phyloP scores from a whole-genome alignment of 179 eudicot species.

The Sideroxylon spinosum region DNA sequence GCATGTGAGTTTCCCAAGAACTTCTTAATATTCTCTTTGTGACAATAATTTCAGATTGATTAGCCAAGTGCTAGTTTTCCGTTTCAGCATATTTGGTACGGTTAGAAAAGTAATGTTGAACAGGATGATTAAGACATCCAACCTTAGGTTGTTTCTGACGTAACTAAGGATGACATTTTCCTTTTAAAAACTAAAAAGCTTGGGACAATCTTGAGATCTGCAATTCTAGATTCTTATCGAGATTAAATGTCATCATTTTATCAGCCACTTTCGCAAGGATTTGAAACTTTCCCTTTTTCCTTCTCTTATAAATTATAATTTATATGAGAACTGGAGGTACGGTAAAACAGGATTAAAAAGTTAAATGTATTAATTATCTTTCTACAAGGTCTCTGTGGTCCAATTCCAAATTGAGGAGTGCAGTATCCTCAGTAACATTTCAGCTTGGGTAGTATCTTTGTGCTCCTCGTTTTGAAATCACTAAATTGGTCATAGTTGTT shows the following conservation, averaged over 20 bases:
- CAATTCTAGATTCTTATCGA: no score
- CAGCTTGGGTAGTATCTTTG: neutral
- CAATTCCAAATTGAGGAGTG: neutral
- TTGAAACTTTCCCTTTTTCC: neutral
- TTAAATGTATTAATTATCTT: neutral
- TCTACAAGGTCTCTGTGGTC: neutral
- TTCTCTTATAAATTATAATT: neutral
- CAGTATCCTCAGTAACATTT: neutral
- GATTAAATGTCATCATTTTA: no score
- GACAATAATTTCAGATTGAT: constrained; percentile 10
- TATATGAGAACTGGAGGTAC: neutral
- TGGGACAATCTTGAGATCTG: no score
- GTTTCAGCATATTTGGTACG: neutral
- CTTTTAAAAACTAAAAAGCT: no score
- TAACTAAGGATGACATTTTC: neutral
- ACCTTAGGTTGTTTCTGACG: no score
- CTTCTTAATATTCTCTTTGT: neutral
- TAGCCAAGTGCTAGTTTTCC: constrained; percentile 12
- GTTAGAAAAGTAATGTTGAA: neutral
- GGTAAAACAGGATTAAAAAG: neutral
- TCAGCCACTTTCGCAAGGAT: neutral
- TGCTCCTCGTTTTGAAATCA: neutral
- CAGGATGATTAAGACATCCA: neutral
- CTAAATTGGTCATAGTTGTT: neutral
- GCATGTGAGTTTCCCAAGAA: constrained; percentile 56